These are phyloP conservation scores for Cajanus cajan DNA, from an alignment of 306 rosid genomes.

Conservation along the genomic window DNA sequence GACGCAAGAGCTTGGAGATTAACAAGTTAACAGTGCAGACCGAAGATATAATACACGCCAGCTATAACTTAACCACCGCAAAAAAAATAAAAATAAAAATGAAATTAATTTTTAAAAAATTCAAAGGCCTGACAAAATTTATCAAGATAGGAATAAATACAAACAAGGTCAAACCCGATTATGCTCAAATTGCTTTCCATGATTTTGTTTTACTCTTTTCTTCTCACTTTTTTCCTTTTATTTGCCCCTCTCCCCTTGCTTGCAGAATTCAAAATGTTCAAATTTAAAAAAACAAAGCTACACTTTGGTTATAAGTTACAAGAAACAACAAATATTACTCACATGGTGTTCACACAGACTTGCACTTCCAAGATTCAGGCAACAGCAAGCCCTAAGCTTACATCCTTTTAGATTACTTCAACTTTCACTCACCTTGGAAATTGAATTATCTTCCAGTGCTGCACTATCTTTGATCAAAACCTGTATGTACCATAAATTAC, in stretches of 20 bases:
- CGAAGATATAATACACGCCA: slow-evolving; percentile 5
- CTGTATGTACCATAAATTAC: slow-evolving; percentile 35
- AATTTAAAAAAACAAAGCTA: slow-evolving; percentile 28
- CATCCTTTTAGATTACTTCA: slow-evolving; percentile 42
- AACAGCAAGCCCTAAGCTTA: slow-evolving; percentile 33
- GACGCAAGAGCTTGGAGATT: background rate
- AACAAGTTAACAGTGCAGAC: background rate
- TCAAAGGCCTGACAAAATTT: slow-evolving; percentile 30
- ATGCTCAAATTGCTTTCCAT: slow-evolving; percentile 39
- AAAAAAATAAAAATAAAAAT: slow-evolving; percentile 27
- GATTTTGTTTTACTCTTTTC: background rate
- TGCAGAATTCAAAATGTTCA: slow-evolving; percentile 39
- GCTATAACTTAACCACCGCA: slow-evolving; percentile 12
- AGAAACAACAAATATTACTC: slow-evolving; percentile 48
- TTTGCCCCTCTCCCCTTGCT: slow-evolving; percentile 22
- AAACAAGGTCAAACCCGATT: slow-evolving; percentile 37
- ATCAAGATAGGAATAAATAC: slow-evolving; percentile 32
- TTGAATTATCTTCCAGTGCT: slow-evolving; percentile 24
- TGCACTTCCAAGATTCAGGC: slow-evolving; percentile 36
- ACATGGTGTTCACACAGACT: slow-evolving; percentile 41
- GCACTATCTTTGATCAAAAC: slow-evolving; percentile 68
- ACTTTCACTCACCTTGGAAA: slow-evolving; percentile 29
- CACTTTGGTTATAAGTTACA: slow-evolving; percentile 43
- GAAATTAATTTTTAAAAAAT: background rate
- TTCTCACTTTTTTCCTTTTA: background rate